Conservation (phyloP, 2,329 filamentous ascomycete species). For the Penicillium sp. region DNA sequence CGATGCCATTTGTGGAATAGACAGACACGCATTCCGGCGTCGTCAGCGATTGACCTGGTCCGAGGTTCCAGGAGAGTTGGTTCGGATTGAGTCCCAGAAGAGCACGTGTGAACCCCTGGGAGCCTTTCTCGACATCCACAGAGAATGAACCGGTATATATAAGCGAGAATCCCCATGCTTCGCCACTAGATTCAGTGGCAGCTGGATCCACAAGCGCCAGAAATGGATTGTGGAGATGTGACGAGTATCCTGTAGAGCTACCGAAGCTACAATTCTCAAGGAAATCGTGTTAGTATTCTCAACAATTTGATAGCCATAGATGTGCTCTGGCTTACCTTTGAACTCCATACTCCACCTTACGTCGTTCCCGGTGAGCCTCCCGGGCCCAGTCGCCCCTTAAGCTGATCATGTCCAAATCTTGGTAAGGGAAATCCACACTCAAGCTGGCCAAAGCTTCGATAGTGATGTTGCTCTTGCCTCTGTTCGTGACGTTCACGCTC, state of each 20-base stretch:
- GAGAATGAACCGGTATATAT: slow-evolving; percentile 66
- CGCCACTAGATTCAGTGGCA: slow-evolving; percentile 62
- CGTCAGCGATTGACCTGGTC: slow-evolving; percentile 58
- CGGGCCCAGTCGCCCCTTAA: slow-evolving; percentile 65
- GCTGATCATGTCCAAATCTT: slow-evolving; percentile 64
- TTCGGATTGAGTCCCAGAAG: slow-evolving; percentile 62
- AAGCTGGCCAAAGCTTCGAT: slow-evolving; percentile 62
- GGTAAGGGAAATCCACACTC: slow-evolving; percentile 62
- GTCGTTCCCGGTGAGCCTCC: slow-evolving; percentile 58
- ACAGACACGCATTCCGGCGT: slow-evolving; percentile 66
- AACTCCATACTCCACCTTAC: slow-evolving; percentile 59
- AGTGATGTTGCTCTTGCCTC: slow-evolving; percentile 54
- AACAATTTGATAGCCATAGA: not conserved
- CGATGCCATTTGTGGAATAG: slow-evolving; percentile 61
- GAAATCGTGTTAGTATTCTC: not conserved
- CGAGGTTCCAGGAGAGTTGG: slow-evolving; percentile 61
- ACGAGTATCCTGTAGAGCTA: slow-evolving; percentile 63
- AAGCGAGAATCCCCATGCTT: slow-evolving; percentile 67
- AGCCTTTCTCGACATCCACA: slow-evolving; percentile 63
- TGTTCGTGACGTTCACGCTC: slow-evolving; percentile 64
- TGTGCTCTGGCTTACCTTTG: slow-evolving; percentile 51
- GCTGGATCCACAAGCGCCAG: slow-evolving; percentile 58
- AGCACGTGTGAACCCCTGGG: slow-evolving; percentile 63
- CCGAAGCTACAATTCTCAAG: slow-evolving; percentile 46
- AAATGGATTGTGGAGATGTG: slow-evolving; percentile 67